Evolutionary conservation across 306 rosid species (phyloP).

Genomic region (Parietaria judaica): DNA sequence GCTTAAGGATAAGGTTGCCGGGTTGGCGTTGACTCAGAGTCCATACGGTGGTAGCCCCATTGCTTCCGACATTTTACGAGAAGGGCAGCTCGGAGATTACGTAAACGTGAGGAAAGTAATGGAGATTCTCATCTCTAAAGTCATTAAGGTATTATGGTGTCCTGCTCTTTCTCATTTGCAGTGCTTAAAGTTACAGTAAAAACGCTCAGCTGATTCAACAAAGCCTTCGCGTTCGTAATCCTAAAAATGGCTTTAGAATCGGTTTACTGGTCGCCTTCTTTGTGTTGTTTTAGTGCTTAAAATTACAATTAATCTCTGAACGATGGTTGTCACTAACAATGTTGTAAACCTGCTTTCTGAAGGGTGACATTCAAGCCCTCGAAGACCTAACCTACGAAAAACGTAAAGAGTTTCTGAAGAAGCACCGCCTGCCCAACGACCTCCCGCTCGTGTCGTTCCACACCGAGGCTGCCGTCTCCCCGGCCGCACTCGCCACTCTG

Average conservation of each 20-base stretch:
- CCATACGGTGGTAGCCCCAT: constrained; percentile 99
- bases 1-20: constrained; percentile 93
- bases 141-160: constrained; percentile 58
- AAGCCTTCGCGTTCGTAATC: too few relatives aligned
- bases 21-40: constrained; percentile 84
- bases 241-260: too few relatives aligned
- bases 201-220: too few relatives aligned
- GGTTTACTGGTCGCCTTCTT: too few relatives aligned
- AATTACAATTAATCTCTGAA: too few relatives aligned
- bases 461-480: constrained; percentile 82
- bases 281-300: too few relatives aligned
- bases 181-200: too few relatives aligned
- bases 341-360: constrained; percentile 18
- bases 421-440: constrained; percentile 68
- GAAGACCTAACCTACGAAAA: constrained; percentile 92
- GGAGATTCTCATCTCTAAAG: constrained; percentile 80
- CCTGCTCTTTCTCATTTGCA: not conserved
- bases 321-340: constrained; percentile 1
- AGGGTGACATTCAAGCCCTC: constrained; percentile 96
- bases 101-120: constrained; percentile 82
- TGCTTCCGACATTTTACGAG: constrained; percentile 91
- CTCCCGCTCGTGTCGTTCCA: constrained; percentile 70
- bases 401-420: constrained; percentile 65
- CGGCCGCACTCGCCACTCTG: constrained; percentile 69
- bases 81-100: constrained; percentile 97